phyloP scores from a whole-genome alignment of 495 filamentous ascomycete species.

The Saxophila tyrrhenica region DNA sequence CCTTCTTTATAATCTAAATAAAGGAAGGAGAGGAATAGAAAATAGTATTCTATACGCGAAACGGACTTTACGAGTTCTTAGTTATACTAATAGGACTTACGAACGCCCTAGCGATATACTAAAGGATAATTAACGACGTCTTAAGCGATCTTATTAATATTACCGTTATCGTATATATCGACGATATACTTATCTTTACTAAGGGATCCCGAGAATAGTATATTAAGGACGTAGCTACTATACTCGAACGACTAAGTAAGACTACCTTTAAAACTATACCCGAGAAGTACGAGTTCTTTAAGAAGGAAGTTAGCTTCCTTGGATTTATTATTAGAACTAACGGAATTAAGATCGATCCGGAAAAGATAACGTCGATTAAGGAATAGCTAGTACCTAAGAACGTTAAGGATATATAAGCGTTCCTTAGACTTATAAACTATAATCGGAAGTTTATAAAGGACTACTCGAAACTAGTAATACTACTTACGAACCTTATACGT shows the following conservation, averaged over 20 bases:
- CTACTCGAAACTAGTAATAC: conserved; percentile 12
- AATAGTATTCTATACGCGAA: conserved; percentile 2
- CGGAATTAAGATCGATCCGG: conserved; percentile 23
- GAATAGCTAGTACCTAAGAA: conserved; percentile 11
- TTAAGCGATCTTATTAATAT: conserved; percentile 4
- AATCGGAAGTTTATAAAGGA: conserved; percentile 16
- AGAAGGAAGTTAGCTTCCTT: conserved; percentile 25
- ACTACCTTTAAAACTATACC: conserved; percentile 18
- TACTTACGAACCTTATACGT: conserved; percentile 8
- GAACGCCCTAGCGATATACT: conserved; percentile 4
- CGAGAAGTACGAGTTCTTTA: conserved; percentile 29
- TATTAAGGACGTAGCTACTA: not conserved
- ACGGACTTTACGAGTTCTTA: conserved; percentile 6
- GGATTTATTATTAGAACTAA: conserved; percentile 23
- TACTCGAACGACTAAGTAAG: not conserved
- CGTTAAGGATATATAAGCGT: conserved; percentile 16
- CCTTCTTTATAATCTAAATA: not conserved
- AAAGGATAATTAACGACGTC: conserved; percentile 5
- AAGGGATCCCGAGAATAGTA: conserved; percentile 2
- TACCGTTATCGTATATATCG: conserved; percentile 3
- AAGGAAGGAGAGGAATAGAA: conserved; percentile 7
- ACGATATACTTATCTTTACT: conserved; percentile 11
- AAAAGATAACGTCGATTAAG: conserved; percentile 15
- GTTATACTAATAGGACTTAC: conserved; percentile 8
- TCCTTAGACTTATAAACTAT: conserved; percentile 21